Evolutionary conservation across 2,329 filamentous ascomycete genomes (phyloP).

Genomic region (Coleophoma crateriformis): DNA sequence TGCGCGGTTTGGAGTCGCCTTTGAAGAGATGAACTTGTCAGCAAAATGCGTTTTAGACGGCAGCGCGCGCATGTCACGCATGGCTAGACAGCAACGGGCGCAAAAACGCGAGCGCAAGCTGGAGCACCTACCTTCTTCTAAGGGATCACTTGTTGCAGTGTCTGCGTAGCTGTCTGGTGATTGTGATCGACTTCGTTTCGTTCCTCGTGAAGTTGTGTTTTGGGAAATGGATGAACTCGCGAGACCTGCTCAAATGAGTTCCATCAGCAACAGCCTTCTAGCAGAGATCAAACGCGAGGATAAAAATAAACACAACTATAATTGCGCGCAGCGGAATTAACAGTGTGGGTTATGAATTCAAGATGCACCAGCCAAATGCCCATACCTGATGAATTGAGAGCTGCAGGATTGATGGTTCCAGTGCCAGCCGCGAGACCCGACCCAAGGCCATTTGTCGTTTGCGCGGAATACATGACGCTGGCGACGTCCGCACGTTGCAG

Average conservation of each 20-base stretch:
- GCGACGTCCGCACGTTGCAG: constrained; percentile 28
- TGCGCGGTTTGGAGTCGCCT: constrained; percentile 36
- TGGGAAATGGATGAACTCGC: constrained; percentile 36
- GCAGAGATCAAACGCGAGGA: too few relatives aligned
- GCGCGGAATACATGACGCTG: constrained; percentile 49
- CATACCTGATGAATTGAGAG: constrained; percentile 73
- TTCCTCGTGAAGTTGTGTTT: constrained; percentile 56
- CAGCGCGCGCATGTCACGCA: constrained; percentile 19
- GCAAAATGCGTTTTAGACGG: constrained; percentile 7
- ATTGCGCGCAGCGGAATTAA: constrained; percentile 2
- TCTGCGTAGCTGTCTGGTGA: constrained; percentile 54
- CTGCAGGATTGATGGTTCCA: constrained; percentile 87
- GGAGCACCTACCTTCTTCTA: constrained; percentile 66
- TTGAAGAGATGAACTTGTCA: constrained; percentile 19
- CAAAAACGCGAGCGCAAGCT: constrained; percentile 8
- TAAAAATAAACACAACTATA: not conserved
- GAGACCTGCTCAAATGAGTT: constrained; percentile 16
- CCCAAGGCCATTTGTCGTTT: constrained; percentile 60
- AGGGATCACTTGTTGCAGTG: constrained; percentile 43
- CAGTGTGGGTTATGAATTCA: too few relatives aligned
- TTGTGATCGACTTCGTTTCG: constrained; percentile 73
- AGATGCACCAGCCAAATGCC: constrained; percentile 18
- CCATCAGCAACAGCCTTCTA: constrained; percentile 11
- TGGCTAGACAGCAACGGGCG: constrained; percentile 19
- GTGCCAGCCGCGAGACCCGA: constrained; percentile 59